These are phyloP conservation scores for Gossypium davidsonii DNA, from an alignment of 441 rosid genomes.

Conservation along the genomic window DNA sequence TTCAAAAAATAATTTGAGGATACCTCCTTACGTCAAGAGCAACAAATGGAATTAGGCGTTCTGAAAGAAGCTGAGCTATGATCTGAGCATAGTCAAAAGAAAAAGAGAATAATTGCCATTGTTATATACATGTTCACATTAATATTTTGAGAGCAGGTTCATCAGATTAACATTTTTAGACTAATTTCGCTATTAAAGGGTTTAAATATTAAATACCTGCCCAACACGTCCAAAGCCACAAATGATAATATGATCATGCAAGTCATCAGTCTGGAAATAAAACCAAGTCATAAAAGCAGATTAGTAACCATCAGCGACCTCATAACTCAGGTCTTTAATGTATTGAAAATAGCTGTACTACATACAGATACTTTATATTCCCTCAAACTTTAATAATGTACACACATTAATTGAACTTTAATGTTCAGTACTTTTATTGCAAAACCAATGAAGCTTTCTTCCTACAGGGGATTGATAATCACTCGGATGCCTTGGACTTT, in stretches of 20 bases:
- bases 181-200: constrained; percentile 7
- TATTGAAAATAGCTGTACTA: background rate
- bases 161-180: constrained; percentile 2
- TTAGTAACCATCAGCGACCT: background rate
- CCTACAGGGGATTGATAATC: background rate
- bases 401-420: background rate
- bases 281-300: constrained; percentile 19
- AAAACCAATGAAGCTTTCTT: background rate
- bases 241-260: constrained; percentile 89
- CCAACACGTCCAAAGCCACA: constrained; percentile 99
- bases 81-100: constrained; percentile 46
- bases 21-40: constrained; percentile 97
- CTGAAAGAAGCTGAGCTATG: constrained; percentile 97
- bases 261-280: constrained; percentile 82
- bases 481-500: background rate
- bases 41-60: constrained; percentile 92
- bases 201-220: constrained; percentile 50
- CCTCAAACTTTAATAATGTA: background rate
- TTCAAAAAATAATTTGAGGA: constrained; percentile 7
- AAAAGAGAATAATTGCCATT: background rate
- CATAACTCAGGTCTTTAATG: background rate
- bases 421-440: background rate
- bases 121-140: constrained; percentile 3
- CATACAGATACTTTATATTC: background rate
- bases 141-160: constrained; percentile 2